phyloP scores from a whole-genome alignment of 306 rosid genomes.

The Hippophae gyantsensis region DNA sequence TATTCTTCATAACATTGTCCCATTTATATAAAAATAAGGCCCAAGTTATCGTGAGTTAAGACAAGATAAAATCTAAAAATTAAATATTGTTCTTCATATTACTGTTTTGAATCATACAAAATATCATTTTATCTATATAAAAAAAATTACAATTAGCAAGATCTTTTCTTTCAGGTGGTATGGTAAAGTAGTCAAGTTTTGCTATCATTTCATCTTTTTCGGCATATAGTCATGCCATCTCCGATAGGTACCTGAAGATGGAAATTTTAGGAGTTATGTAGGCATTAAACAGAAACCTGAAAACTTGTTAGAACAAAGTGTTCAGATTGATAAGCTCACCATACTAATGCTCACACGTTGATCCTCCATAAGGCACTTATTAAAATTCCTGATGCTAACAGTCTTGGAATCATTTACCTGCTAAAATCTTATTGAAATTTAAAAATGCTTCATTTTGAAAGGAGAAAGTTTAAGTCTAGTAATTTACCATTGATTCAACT shows the following conservation, averaged over 20 bases:
- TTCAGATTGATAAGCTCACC: conserved; percentile 35
- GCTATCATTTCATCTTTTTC: conserved; percentile 34
- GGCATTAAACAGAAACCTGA: conserved; percentile 2
- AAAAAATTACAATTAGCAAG: too few relatives aligned
- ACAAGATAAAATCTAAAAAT: too few relatives aligned
- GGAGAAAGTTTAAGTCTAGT: conserved; percentile 4
- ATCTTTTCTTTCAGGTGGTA: too few relatives aligned
- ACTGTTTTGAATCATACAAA: too few relatives aligned
- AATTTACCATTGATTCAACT: conserved; percentile 61
- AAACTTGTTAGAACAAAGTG: conserved; percentile 8
- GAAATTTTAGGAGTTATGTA: conserved; percentile 15
- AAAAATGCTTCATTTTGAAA: conserved; percentile 16
- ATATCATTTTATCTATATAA: too few relatives aligned
- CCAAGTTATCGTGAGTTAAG: too few relatives aligned
- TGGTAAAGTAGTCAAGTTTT: neutral
- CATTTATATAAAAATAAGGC: too few relatives aligned
- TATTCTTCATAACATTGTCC: too few relatives aligned
- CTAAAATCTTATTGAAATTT: neutral
- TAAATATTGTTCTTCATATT: too few relatives aligned
- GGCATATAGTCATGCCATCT: conserved; percentile 92
- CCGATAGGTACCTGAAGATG: conserved; percentile 77
- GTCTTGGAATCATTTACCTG: conserved; percentile 77
- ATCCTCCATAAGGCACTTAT: conserved; percentile 48
- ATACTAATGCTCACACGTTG: conserved; percentile 72
- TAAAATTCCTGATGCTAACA: conserved; percentile 66